A percentile compares a stretch with the other conserved stretches of the same genome.
Evolutionary conservation across 768 basidiomycete species (phyloP).

Genomic region (Termitomyces sp.): DNA sequence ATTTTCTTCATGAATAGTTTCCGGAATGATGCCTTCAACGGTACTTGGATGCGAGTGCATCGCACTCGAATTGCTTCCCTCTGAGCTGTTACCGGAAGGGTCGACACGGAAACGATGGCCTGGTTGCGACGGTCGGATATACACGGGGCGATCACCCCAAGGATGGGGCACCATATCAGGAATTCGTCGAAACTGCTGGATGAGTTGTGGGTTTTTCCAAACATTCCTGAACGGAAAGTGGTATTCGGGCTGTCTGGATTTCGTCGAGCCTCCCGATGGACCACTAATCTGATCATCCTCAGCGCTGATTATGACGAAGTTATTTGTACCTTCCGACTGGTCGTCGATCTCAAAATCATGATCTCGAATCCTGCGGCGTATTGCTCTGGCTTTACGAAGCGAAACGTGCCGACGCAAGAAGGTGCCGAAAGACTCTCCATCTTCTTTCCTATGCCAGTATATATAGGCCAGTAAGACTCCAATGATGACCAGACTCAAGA

Average conservation of each 20-base stretch:
- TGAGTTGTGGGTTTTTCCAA: conserved; percentile 11
- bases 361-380: conserved; percentile 4
- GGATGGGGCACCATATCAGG: conserved; percentile 11
- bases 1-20: conserved; percentile 11
- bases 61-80: conserved; percentile 2
- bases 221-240: conserved; percentile 1
- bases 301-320: conserved; percentile 2
- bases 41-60: conserved; percentile 2
- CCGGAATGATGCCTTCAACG: conserved; percentile 5
- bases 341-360: conserved; percentile 15
- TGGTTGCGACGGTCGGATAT: conserved; percentile 9
- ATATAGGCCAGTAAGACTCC: neutral
- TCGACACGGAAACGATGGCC: conserved; percentile 14
- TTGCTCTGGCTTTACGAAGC: conserved; percentile 1
- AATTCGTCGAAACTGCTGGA: conserved; percentile 11
- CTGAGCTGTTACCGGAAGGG: conserved; percentile 11
- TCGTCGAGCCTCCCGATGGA: neutral
- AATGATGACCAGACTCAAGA: conserved; percentile 1
- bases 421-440: neutral
- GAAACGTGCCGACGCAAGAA: neutral
- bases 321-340: conserved; percentile 5
- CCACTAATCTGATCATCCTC: neutral
- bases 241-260: neutral
- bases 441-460: conserved; percentile 1
- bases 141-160: conserved; percentile 11